Base-by-base conservation (phyloP, 2,329 filamentous ascomycete genomes). In the Penicillium digitatum region DNA sequence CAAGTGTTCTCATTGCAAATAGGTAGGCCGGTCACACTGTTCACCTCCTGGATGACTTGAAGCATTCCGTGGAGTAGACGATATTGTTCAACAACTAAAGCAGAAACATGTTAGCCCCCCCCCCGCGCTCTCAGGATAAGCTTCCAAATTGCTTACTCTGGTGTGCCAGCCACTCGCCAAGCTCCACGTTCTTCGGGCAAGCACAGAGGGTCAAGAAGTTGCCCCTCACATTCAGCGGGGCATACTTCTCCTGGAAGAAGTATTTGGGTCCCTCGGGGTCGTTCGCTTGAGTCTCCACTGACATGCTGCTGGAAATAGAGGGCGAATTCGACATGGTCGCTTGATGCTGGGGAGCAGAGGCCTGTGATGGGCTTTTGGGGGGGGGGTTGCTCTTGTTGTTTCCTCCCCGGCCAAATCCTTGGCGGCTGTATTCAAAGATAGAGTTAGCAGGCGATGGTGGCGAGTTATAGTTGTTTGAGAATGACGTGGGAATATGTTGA, bases 191-290 rank as follows among this genome's bases (percentile, higher is more conserved):
- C 78, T 93, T 92, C 22, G 93, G 93, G 69, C 92, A 88, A 47
- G 91, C 90, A 67, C 92, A 95, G 56, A 97, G 77, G 11, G 93
- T 96, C 87, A 96, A 90, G 72, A 97, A 96, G 78, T 96, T 97
- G 56, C 93, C 93, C 78, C 93, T 95, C 68, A 96, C 92, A 62
- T 96, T 95, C 68, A 95, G 86, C 70, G 87, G 89, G 52, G 88
- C 87, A 57, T 79, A 79, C 65, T 78, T 79, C 67, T 79, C 77
- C 61, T 77, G 75, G 60, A 79, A 78, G 62, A 79, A 80, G 63
- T 78, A 79, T 62, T 79, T 79, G 32, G 74, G 72, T n/a, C 72
- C 66, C 61, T 74, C 70, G 53, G 77, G 72, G 32, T 74, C 72
- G 59, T 74, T 74, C 52, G 65, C 62, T 58, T 69, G 62, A 59